These are phyloP conservation scores for Globisporangium nunn DNA, from an alignment of 352 stramenopile species.

Conservation along the genomic window DNA sequence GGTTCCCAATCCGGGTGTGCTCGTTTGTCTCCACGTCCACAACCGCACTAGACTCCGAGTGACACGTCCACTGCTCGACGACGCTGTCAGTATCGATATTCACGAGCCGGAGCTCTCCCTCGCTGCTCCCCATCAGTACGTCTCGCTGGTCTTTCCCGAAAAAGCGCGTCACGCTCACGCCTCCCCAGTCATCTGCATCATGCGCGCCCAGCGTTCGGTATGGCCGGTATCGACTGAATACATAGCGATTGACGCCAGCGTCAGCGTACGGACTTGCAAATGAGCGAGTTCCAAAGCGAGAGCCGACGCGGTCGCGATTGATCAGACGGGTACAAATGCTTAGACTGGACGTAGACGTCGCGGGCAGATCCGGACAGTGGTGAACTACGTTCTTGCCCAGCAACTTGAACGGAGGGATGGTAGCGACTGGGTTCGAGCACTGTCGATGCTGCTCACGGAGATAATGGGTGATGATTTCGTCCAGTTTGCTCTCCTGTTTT, in stretches of 20 bases:
- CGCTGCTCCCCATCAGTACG: slow-evolving; percentile 68
- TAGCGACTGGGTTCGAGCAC: slow-evolving; percentile 81
- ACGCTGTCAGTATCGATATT: slow-evolving; percentile 59
- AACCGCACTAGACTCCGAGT: slow-evolving; percentile 62
- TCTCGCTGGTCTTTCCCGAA: slow-evolving; percentile 55
- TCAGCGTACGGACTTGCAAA: slow-evolving; percentile 53
- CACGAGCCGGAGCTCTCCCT: slow-evolving; percentile 51
- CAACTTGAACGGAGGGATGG: slow-evolving; percentile 81
- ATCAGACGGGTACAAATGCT: slow-evolving; percentile 64
- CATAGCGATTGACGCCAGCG: slow-evolving; percentile 66
- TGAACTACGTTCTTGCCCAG: slow-evolving; percentile 47
- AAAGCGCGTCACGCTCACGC: slow-evolving; percentile 55
- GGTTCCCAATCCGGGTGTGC: slow-evolving; percentile 34
- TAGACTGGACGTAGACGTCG: slow-evolving; percentile 31
- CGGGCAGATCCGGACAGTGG: slow-evolving; percentile 64
- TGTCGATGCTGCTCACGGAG: slow-evolving; percentile 85
- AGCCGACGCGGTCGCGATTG: slow-evolving; percentile 39
- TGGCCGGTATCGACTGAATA: slow-evolving; percentile 71
- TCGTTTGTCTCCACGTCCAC: slow-evolving; percentile 69
- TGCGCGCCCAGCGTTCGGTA: slow-evolving; percentile 56
- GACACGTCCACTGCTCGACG: slow-evolving; percentile 70
- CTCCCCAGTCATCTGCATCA: slow-evolving; percentile 44
- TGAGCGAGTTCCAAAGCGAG: slow-evolving; percentile 29
- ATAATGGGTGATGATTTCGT: slow-evolving; percentile 85
- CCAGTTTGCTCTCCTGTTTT: slow-evolving; percentile 37